These are phyloP conservation scores for Vanderwaltozyma verrucispora DNA, from an alignment of 805 yeast genomes.

Conservation along the genomic window DNA sequence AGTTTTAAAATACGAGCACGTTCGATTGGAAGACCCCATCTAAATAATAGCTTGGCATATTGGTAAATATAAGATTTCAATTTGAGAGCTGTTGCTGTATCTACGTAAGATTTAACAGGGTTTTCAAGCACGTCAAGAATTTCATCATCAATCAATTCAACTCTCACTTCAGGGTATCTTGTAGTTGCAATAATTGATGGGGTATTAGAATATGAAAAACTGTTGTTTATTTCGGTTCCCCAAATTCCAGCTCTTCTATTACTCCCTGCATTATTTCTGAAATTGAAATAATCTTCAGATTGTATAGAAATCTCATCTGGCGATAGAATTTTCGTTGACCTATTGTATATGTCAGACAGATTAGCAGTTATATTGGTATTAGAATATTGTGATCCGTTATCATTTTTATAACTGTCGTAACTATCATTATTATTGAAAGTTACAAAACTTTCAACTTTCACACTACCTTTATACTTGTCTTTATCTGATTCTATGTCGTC, in stretches of 20 bases:
- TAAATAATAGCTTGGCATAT: conserved; percentile 66
- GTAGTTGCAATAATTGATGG: background rate
- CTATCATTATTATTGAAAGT: conserved; percentile 10
- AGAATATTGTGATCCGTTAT: conserved; percentile 12
- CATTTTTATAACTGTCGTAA: conserved; percentile 6
- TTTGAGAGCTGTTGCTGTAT: conserved; percentile 17
- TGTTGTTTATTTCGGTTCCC: background rate
- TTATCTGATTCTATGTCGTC: background rate
- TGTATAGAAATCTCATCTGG: conserved; percentile 12
- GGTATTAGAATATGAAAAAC: background rate
- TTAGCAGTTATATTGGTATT: conserved; percentile 5
- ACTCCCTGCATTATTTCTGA: conserved; percentile 2
- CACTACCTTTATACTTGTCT: background rate
- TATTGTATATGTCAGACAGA: conserved; percentile 1
- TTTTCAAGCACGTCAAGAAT: conserved; percentile 14
- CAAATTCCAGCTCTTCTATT: background rate
- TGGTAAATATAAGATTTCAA: conserved; percentile 43
- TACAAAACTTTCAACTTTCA: conserved; percentile 13
- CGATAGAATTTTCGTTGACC: background rate
- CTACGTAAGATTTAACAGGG: conserved; percentile 14
- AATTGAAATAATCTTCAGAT: conserved; percentile 21
- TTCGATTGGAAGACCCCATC: conserved; percentile 79
- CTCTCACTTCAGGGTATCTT: conserved; percentile 15
- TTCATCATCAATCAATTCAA: conserved; percentile 23
- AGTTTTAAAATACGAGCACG: conserved; percentile 65